Evolutionary conservation across 495 filamentous ascomycete species (phyloP).

Genomic region (Aspergillus cristatus): DNA sequence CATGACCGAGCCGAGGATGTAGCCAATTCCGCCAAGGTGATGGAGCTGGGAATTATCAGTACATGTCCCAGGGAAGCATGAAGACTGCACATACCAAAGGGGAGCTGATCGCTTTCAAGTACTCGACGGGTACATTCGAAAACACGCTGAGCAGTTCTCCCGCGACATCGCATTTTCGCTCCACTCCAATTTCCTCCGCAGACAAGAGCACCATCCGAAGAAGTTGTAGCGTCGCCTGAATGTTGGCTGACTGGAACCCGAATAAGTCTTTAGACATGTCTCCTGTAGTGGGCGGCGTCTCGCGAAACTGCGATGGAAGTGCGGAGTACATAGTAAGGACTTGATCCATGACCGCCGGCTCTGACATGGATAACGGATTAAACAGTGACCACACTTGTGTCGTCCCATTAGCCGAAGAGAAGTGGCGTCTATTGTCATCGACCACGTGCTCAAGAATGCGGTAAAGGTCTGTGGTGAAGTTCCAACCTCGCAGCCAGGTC

Average conservation of each 20-base stretch:
- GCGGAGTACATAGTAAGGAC: conserved; percentile 30
- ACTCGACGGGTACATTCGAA: conserved; percentile 32
- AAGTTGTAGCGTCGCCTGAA: conserved; percentile 40
- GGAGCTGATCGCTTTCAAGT: conserved; percentile 40
- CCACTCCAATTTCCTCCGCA: conserved; percentile 28
- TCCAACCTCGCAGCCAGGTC: conserved; percentile 43
- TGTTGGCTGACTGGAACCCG: conserved; percentile 46
- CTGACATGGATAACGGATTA: conserved; percentile 16
- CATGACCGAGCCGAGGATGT: conserved; percentile 40
- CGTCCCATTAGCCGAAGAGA: conserved; percentile 19
- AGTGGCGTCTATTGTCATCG: conserved; percentile 21
- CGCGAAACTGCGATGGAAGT: conserved; percentile 30
- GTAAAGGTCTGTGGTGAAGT: conserved; percentile 44
- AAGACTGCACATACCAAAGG: conserved; percentile 22
- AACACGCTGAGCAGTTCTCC: conserved; percentile 38
- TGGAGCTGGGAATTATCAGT: conserved; percentile 21
- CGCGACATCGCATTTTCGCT: conserved; percentile 39
- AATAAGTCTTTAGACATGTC: conserved; percentile 29
- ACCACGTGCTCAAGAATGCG: conserved; percentile 40
- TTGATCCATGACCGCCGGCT: conserved; percentile 26
- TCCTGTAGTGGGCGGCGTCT: conserved; percentile 20
- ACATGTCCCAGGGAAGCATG: not conserved
- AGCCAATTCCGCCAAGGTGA: conserved; percentile 41
- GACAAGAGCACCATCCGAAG: conserved; percentile 41
- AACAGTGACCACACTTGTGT: conserved; percentile 21